phyloP scores from a whole-genome alignment of 345 rosid genomes.

The Barbarea vulgaris region DNA sequence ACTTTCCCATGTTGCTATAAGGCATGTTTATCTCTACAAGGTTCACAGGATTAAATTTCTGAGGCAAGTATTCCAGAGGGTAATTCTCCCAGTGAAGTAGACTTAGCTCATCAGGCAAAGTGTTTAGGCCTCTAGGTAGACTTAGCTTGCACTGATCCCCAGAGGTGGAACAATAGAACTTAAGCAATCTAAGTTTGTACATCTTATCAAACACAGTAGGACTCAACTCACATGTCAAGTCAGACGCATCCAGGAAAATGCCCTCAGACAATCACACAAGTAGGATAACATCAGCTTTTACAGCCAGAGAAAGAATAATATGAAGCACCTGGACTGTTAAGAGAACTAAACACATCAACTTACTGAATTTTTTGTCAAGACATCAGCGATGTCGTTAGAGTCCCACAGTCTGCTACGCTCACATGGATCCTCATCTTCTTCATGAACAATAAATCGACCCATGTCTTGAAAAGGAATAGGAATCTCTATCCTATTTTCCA shows the following conservation, averaged over 20 bases:
- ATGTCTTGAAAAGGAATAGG: constrained; percentile 42
- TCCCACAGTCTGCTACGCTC: constrained; percentile 38
- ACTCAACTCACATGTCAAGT: not conserved
- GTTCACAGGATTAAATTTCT: constrained; percentile 1
- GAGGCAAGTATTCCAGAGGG: constrained; percentile 27
- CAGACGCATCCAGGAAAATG: constrained; percentile 24
- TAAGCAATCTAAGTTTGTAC: constrained; percentile 27
- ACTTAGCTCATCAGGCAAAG: constrained; percentile 31
- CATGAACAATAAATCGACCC: constrained; percentile 23
- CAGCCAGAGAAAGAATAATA: not conserved
- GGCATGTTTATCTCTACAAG: constrained; percentile 37
- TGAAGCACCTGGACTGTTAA: not conserved
- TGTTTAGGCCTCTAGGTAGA: constrained; percentile 7
- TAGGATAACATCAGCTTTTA: not conserved
- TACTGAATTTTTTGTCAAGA: constrained; percentile 26
- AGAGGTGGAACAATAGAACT: constrained; percentile 17
- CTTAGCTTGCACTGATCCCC: not conserved
- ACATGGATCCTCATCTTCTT: constrained; percentile 25
- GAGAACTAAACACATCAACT: not conserved
- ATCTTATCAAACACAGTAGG: constrained; percentile 19
- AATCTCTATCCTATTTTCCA: constrained; percentile 1
- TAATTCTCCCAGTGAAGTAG: constrained; percentile 36
- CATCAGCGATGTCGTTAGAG: constrained; percentile 13
- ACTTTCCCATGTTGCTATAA: constrained; percentile 21
- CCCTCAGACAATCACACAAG: constrained; percentile 23